Evolutionary conservation across 1,139 yeast genomes (phyloP).

Genomic region (Diutina catenulata): DNA sequence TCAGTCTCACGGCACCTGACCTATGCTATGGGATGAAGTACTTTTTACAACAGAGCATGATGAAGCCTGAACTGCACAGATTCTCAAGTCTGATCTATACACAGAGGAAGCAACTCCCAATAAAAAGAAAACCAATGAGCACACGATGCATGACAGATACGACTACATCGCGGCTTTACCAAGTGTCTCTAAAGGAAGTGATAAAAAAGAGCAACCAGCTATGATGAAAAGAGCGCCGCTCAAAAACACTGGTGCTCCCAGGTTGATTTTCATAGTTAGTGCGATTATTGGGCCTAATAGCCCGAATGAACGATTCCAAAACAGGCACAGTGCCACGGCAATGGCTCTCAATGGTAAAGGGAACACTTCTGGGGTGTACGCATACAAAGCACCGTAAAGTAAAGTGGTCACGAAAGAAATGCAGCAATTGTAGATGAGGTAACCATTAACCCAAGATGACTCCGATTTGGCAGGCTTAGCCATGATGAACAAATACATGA

Average conservation of each 20-base stretch:
- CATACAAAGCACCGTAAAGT: slow-evolving; percentile 34
- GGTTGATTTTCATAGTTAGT: background rate
- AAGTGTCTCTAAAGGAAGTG: background rate
- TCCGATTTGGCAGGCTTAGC: background rate
- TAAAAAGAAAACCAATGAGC: no score
- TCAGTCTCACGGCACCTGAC: no score
- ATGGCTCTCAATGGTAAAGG: slow-evolving; percentile 31
- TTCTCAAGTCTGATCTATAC: no score
- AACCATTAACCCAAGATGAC: slow-evolving; percentile 5
- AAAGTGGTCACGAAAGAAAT: slow-evolving; percentile 30
- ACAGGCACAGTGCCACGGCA: slow-evolving; percentile 22
- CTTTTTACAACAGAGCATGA: no score
- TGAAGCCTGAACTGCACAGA: no score
- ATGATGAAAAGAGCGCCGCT: slow-evolving; percentile 1
- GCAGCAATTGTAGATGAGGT: slow-evolving; percentile 34
- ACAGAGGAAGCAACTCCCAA: no score
- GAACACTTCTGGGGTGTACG: slow-evolving; percentile 34
- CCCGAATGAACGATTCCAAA: slow-evolving; percentile 2
- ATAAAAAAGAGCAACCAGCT: background rate
- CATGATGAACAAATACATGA: slow-evolving; percentile 3
- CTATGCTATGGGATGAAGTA: no score
- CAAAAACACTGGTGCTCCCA: slow-evolving; percentile 3
- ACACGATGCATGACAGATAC: no score
- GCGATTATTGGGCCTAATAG: slow-evolving; percentile 1
- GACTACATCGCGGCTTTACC: slow-evolving; percentile 1